phyloP scores from a whole-genome alignment of 257 asterid genomes.

The Fraxinus pennsylvanica region DNA sequence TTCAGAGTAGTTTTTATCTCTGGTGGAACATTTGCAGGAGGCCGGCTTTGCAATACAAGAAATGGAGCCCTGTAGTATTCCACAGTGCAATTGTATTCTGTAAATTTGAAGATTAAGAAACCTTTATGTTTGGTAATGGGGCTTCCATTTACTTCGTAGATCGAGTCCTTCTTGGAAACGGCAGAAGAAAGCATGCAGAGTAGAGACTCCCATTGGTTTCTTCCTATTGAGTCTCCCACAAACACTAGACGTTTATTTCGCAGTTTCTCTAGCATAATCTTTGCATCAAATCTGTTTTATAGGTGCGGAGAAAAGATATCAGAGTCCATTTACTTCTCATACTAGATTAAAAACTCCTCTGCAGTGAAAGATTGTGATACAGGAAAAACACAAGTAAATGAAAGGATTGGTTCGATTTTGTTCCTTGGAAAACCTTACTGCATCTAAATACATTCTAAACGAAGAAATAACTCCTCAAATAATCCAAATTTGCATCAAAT shows the following conservation, averaged over 20 bases:
- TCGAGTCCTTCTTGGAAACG: slow-evolving; percentile 44
- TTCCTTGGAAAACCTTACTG: too few relatives aligned
- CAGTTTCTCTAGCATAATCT: slow-evolving; percentile 67
- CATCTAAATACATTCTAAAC: too few relatives aligned
- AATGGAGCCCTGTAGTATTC: slow-evolving; percentile 51
- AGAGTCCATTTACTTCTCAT: neutral
- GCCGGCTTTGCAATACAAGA: slow-evolving; percentile 76
- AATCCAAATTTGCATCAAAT: too few relatives aligned
- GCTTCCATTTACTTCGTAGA: slow-evolving; percentile 80
- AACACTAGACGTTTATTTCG: slow-evolving; percentile 77
- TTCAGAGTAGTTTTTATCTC: slow-evolving; percentile 67
- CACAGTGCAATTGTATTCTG: slow-evolving; percentile 78
- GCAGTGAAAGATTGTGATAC: neutral
- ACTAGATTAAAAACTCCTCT: neutral
- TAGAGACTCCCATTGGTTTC: slow-evolving; percentile 98
- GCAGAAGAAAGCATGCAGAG: slow-evolving; percentile 91
- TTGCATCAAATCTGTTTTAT: slow-evolving; percentile 67
- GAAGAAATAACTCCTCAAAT: too few relatives aligned
- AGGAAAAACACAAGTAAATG: neutral
- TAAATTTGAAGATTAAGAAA: slow-evolving; percentile 68
- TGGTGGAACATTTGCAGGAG: slow-evolving; percentile 54
- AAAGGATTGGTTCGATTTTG: neutral
- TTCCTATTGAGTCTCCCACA: slow-evolving; percentile 93
- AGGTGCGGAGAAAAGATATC: neutral
- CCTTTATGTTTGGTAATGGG: slow-evolving; percentile 97